Evolutionary conservation across 108 stramenopile genomes (phyloP).

Genomic region (Asterionellopsis glacialis): DNA sequence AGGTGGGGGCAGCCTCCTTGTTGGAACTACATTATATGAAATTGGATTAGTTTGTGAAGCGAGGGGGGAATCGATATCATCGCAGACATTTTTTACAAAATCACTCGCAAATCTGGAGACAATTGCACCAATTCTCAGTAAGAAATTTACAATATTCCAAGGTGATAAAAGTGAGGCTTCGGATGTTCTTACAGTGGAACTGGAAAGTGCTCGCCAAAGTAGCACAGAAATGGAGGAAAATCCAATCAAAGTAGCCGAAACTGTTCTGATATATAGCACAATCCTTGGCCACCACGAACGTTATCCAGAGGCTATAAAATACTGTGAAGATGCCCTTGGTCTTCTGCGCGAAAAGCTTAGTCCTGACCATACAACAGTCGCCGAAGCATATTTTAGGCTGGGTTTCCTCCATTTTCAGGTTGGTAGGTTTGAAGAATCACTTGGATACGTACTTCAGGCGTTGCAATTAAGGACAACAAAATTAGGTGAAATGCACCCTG

Average conservation of each 20-base stretch:
- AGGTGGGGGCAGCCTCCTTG: background rate
- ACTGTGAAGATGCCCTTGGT: background rate
- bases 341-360: background rate
- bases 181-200: too few relatives aligned
- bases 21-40: background rate
- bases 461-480: constrained; percentile 34
- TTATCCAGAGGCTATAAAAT: background rate
- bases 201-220: too few relatives aligned
- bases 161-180: too few relatives aligned
- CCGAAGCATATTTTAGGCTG: constrained; percentile 4
- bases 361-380: background rate
- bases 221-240: too few relatives aligned
- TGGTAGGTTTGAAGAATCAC: constrained; percentile 23
- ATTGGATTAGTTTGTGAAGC: background rate
- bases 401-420: background rate
- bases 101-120: too few relatives aligned
- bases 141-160: too few relatives aligned
- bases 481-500: constrained; percentile 36
- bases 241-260: too few relatives aligned
- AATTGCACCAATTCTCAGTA: too few relatives aligned
- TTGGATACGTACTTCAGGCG: constrained; percentile 32
- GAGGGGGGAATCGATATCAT: background rate
- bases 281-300: too few relatives aligned
- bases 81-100: too few relatives aligned
- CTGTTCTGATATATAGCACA: too few relatives aligned